Conservation (phyloP, 768 basidiomycete species). For the Saitozyma podzolica region DNA sequence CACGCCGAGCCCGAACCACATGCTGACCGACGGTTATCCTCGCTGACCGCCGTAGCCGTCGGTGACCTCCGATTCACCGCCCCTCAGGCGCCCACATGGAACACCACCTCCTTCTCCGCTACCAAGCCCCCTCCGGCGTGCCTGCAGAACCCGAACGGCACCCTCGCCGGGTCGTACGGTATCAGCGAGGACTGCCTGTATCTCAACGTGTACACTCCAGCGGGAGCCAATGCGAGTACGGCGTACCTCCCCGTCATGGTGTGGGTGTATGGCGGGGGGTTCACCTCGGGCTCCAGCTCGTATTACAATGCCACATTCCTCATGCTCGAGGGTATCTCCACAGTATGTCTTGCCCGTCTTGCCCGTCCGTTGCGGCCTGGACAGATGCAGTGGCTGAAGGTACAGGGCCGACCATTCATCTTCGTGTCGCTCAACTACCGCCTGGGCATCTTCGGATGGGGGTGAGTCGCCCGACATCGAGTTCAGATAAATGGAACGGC, state of each 20-base stretch:
- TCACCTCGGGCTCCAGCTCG: constrained; percentile 42
- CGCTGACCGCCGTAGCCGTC: constrained; percentile 22
- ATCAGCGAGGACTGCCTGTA: constrained; percentile 59
- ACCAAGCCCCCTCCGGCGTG: constrained; percentile 39
- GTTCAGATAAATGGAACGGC: not conserved
- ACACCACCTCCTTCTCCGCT: constrained; percentile 31
- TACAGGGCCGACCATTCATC: constrained; percentile 57
- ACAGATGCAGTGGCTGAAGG: not conserved
- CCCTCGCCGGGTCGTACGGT: constrained; percentile 4
- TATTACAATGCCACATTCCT: constrained; percentile 51
- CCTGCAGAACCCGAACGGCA: constrained; percentile 29
- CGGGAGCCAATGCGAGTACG: constrained; percentile 30
- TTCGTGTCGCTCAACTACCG: constrained; percentile 61
- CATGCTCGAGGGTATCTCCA: constrained; percentile 25
- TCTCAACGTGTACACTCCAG: constrained; percentile 58
- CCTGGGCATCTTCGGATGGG: constrained; percentile 59
- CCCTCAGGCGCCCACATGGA: constrained; percentile 29
- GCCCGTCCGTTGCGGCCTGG: not conserved
- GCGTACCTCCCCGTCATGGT: constrained; percentile 56
- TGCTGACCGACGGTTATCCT: not conserved
- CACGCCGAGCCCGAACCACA: not conserved
- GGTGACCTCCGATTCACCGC: constrained; percentile 36
- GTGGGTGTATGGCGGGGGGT: constrained; percentile 57
- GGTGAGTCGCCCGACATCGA: constrained; percentile 18
- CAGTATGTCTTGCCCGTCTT: constrained; percentile 12